Evolutionary conservation across 176 grass and related monocot genomes (phyloP), one percentile per base, ranked within the genome.

Genomic region (Triticum monococcum): DNA sequence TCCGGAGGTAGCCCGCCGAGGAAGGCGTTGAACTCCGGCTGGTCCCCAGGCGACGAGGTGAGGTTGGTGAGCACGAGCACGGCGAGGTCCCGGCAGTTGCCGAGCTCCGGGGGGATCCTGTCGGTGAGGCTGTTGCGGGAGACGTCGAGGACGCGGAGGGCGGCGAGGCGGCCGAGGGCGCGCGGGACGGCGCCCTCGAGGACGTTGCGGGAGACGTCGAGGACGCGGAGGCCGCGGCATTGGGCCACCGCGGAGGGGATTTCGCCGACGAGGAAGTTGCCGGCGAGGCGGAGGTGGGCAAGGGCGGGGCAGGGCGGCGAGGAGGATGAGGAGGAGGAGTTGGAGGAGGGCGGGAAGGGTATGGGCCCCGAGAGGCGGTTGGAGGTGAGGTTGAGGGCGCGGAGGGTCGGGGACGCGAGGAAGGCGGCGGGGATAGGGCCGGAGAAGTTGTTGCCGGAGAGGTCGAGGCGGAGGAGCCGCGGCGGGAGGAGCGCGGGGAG

Each of bases 71-170:
- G 92, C 9, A 91, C 78, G 62, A 94, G 87, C 69, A 89, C 92
- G 23, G 92, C 86, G 71, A 94, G 92, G 18, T 89, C 69, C 41
- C 63, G 18, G 85, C 92, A 94, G 74, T 25, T 31, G 52, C 64
- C 80, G 9, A 94, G 92, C 80, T 92, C 87, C n/a, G 23, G 20
- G 7, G 89, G 92, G 52, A 94, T 85, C 41, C 80, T 84, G 38
- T 89, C 89, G 48, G 92, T 92, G 77, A 94, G 92, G 84, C 92
- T 92, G 88, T 94, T 94, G 50, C 83, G 85, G 1, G 92, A 94
- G 63, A 94, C 77, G 79, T 94, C 92, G 50, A 94, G 92, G 63
- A 85, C 70, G 40, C 84, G 80, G 48, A 94, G 89, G 37, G 37
- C 78, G 33, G 64, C 59, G 50, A 94, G 75, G 9, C 82, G 63